Evolutionary conservation across 225 moss, liverwort and hornwort species (phyloP), one percentile per base, ranked within the genome.

Genomic region (Marchantia paleacea): DNA sequence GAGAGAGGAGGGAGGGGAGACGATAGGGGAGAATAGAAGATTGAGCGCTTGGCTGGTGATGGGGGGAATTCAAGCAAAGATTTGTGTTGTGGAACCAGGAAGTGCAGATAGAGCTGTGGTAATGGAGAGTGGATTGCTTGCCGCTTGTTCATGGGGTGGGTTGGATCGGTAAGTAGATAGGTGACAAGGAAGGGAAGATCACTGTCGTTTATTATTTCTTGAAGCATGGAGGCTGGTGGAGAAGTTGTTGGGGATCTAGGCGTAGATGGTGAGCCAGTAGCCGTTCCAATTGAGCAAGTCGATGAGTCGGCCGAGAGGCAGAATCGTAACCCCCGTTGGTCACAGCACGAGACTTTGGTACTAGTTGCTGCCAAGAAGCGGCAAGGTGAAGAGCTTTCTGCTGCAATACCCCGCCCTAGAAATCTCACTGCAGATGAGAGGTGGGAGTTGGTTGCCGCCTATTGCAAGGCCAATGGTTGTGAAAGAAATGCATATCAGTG

Each of bases 301-400:
- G 86, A 84, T 75, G 86, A 86, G 81, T 86, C 86, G 25, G 69
- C 78, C 8, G 86, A 83, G 55, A 86, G 83, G 63, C 86, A 81
- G 54, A 84, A 83, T 68, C 81, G 87, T 0, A 84, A 87, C 67
- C 84, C 87, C n/a, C 81, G 87, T 7, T 87, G 87, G 87, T 69
- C 81, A 72, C 84, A 73, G 72, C 78, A 81, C 29, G 87, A 87
- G 51, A 87, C 87, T 26, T 61, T 87, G 70, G 81, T 82, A 28
- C 73, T 87, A 25, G 79, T 87, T 10, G 76, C 75, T n/a, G 87
- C 87, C 24, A 87, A 87, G 76, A 80, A 73, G 78, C 75, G 69
- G 65, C 81, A 87, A 62, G 58, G 63, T 20, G 81, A 87, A 25
- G 84, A 87, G 80, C 81, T 78, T 47, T 55, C 73, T 74, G 31